Evolutionary conservation across 2,329 filamentous ascomycete species (phyloP).

Genomic region (Penicillium nordicum): DNA sequence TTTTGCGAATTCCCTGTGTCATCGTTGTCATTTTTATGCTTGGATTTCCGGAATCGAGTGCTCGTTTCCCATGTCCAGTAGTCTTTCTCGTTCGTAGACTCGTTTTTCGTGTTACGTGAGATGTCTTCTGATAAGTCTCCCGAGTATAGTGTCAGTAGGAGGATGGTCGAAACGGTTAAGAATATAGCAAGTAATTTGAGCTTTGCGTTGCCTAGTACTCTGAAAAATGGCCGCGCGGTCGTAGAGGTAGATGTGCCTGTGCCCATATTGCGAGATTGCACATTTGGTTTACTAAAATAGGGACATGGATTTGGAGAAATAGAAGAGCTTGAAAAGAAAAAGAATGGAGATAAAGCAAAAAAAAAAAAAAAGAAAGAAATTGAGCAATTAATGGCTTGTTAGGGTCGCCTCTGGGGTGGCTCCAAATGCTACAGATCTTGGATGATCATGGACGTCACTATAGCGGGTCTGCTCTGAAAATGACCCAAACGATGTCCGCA

Average conservation of each 20-base stretch:
- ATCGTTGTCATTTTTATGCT: not conserved
- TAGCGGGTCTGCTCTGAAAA: conserved; percentile 1
- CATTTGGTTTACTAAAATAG: not conserved
- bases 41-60: conserved; percentile 13
- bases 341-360: not conserved
- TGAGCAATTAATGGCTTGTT: not conserved
- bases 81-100: conserved; percentile 3
- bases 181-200: conserved; percentile 2
- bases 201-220: not conserved
- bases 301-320: not conserved
- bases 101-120: not conserved
- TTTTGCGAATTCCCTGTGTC: not conserved
- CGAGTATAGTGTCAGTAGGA: conserved; percentile 1
- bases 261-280: not conserved
- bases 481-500: not conserved
- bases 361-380: too few species aligned
- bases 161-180: not conserved
- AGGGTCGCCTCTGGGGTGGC: not conserved
- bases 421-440: not conserved
- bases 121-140: not conserved
- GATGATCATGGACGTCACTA: conserved; percentile 5
- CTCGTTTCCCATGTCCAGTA: conserved; percentile 25
- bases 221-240: not conserved
- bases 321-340: not conserved
- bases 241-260: not conserved